These are phyloP conservation scores for Ogataea henricii DNA, from an alignment of 805 yeast species.

Conservation along the genomic window DNA sequence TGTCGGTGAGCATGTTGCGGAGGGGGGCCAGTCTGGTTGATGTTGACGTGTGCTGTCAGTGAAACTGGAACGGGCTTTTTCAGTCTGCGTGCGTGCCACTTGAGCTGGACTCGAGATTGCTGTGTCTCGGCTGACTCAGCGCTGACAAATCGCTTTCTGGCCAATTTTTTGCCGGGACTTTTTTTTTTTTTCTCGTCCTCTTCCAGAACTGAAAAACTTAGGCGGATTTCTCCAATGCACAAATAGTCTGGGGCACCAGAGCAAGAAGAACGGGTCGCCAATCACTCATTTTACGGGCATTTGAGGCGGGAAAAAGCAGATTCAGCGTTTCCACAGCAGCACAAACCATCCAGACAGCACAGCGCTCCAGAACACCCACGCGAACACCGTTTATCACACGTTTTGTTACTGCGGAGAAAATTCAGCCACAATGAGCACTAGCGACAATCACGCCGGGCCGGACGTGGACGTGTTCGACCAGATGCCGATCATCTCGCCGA, in stretches of 20 bases:
- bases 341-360: no score
- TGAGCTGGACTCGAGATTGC: slow-evolving; percentile 1
- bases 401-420: not conserved
- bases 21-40: no score
- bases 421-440: not conserved
- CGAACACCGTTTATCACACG: no score
- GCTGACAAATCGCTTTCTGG: not conserved
- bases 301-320: not conserved
- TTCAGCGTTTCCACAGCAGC: not conserved
- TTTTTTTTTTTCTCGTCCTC: no score
- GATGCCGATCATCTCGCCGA: slow-evolving; percentile 45
- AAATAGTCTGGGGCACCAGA: slow-evolving; percentile 7
- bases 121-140: not conserved
- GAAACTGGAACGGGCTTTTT: no score
- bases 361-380: no score
- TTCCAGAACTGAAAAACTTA: slow-evolving; percentile 3
- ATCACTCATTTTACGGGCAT: not conserved
- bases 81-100: no score
- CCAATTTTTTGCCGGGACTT: not conserved
- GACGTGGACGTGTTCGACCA: slow-evolving; percentile 33
- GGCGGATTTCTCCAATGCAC: slow-evolving; percentile 1
- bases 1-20: slow-evolving; percentile 24
- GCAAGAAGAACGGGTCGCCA: not conserved
- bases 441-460: slow-evolving; percentile 1
- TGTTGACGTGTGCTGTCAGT: no score